Conservation (phyloP, 2,329 filamentous ascomycete species). For the Massarina eburnea region DNA sequence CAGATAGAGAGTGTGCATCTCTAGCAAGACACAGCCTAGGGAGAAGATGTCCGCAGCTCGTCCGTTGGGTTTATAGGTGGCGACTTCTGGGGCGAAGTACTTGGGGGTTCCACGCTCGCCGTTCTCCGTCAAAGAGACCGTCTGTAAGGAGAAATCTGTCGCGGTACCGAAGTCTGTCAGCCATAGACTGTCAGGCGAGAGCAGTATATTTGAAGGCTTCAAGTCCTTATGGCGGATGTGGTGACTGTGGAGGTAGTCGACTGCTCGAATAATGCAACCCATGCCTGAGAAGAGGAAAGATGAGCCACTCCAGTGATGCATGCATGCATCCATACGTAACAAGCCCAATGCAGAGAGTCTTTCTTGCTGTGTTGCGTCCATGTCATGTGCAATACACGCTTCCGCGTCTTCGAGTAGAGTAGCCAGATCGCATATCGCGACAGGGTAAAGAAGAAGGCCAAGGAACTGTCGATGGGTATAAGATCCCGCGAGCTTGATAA, state of each 20-base stretch:
- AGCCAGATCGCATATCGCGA: slow-evolving; percentile 22
- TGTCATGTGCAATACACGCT: not conserved
- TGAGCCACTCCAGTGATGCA: not conserved
- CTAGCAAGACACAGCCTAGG: slow-evolving; percentile 20
- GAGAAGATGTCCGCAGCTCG: slow-evolving; percentile 25
- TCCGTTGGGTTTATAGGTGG: slow-evolving; percentile 12
- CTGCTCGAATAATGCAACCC: slow-evolving; percentile 18
- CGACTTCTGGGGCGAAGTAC: slow-evolving; percentile 26
- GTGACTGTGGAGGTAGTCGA: slow-evolving; percentile 22
- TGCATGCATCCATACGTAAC: not conserved
- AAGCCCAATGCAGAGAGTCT: slow-evolving; percentile 2
- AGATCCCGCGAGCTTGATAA: slow-evolving; percentile 23
- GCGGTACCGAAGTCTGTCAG: slow-evolving; percentile 27
- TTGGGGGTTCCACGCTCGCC: slow-evolving; percentile 23
- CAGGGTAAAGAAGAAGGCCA: slow-evolving; percentile 22
- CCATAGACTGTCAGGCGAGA: slow-evolving; percentile 15
- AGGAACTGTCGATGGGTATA: slow-evolving; percentile 21
- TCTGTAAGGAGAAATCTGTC: slow-evolving; percentile 20
- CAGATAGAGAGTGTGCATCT: slow-evolving; percentile 9
- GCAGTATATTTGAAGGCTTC: slow-evolving; percentile 22
- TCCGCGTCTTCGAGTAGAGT: slow-evolving; percentile 18
- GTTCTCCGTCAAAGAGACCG: slow-evolving; percentile 18
- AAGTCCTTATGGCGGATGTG: slow-evolving; percentile 27
- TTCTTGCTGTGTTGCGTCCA: not conserved
- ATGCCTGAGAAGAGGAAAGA: slow-evolving; percentile 5